Conservation (phyloP, 345 rosid species). For the Arabis hirsuta region DNA sequence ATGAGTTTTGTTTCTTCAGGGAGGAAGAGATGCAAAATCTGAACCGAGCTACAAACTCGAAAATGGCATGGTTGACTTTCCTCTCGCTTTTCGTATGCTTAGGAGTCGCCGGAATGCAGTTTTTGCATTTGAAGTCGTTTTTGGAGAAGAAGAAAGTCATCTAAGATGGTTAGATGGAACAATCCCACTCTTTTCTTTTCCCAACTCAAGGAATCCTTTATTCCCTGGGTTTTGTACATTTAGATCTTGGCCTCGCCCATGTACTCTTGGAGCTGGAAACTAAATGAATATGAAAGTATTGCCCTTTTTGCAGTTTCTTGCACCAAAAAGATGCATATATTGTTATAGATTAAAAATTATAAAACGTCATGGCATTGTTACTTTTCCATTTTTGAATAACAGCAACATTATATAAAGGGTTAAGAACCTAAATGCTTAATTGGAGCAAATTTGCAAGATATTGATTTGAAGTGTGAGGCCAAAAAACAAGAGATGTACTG, state of each 20-base stretch:
- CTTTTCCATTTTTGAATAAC: background rate
- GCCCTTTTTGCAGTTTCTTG: background rate
- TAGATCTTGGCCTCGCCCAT: slow-evolving; percentile 26
- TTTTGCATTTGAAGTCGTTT: slow-evolving; percentile 86
- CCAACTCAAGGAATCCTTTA: slow-evolving; percentile 34
- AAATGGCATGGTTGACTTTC: slow-evolving; percentile 64
- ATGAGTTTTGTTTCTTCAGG: slow-evolving; percentile 44
- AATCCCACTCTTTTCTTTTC: slow-evolving; percentile 15
- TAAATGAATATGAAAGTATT: slow-evolving; percentile 16
- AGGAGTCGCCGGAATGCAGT: slow-evolving; percentile 76
- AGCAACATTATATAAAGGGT: background rate
- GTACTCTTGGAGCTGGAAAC: slow-evolving; percentile 7
- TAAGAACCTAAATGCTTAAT: background rate
- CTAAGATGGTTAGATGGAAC: slow-evolving; percentile 42
- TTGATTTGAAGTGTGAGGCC: background rate
- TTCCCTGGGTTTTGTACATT: slow-evolving; percentile 34
- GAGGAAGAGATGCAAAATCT: slow-evolving; percentile 88
- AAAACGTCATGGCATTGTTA: background rate
- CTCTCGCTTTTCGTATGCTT: slow-evolving; percentile 77
- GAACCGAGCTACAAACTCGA: slow-evolving; percentile 67
- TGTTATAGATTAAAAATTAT: background rate
- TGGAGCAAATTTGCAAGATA: background rate
- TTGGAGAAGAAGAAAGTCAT: slow-evolving; percentile 91
- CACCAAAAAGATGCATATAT: background rate
- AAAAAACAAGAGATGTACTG: background rate